Evolutionary conservation across 805 yeast genomes (phyloP), one percentile per base, ranked within the genome.

Genomic region (Starmerella vaccinii): DNA sequence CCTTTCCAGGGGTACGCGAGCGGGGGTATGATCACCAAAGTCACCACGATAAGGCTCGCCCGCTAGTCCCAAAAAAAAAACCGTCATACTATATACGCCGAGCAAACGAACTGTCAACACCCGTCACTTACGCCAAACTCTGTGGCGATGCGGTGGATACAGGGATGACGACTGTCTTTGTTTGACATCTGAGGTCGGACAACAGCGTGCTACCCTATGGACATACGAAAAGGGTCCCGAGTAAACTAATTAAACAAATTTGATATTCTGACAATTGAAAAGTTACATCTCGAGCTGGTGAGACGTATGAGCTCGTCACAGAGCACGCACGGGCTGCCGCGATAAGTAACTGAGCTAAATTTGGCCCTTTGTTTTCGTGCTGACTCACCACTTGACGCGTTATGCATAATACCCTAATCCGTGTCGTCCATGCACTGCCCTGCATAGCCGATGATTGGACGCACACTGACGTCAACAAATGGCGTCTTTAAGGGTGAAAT

Each of bases 31-130:
- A 22, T 19, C 38, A 34, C 22, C 18, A 26, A 7, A 24, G 45
- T 16, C 45, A 18, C 34, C 45, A 27, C 34, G 45, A 41, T 41
- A 41, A 27, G 45, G 45, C 45, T 39, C 43, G 43, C 30, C 30
- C n/a, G 30, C 27, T 9, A 13, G 16, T 38, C 27, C 41, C 26
- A 38, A 38, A 38, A 21, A 7, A 38, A 38, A 12, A 38, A 38
- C 10, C 10, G 15, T 32, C 18, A 6, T 4, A 16, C 8, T n/a
- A n/a, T n/a, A n/a, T 16, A 32, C 6, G 35, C 16, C 35, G 18
- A 7, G 6, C 35, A 7, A 32, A 7, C 18, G 16, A 12, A 8
- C 29, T 12, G 29, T 8, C 29, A 8, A 26, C 29, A 8, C 29
- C 10, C 12, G 12, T 26, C 29, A 12, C 12, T 26, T 8, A 26